Evolutionary conservation across 345 rosid species (phyloP).

Genomic region (Eucalyptus erythrocorys): DNA sequence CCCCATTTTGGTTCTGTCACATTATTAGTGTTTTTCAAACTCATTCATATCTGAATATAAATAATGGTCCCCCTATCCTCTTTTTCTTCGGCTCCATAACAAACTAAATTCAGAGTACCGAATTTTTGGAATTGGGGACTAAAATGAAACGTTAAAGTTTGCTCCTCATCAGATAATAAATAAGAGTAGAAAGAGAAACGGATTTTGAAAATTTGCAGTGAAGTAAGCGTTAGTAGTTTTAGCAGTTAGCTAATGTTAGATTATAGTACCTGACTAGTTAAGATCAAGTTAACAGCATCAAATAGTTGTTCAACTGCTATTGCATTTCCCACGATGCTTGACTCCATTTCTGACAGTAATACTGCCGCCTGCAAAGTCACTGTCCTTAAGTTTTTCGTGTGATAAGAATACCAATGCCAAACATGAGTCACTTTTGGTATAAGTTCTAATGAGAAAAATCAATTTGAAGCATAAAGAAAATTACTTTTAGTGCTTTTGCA

Average conservation of each 20-base stretch:
- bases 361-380: slow-evolving; percentile 25
- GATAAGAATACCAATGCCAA: background rate
- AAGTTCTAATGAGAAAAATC: background rate
- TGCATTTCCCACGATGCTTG: slow-evolving; percentile 27
- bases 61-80: background rate
- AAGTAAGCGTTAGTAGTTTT: background rate
- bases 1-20: slow-evolving; percentile 47
- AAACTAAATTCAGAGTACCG: background rate
- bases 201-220: background rate
- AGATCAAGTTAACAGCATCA: slow-evolving; percentile 42
- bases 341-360: slow-evolving; percentile 27
- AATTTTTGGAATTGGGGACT: background rate
- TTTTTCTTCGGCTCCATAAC: background rate
- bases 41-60: background rate
- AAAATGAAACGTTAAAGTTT: background rate
- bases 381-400: background rate
- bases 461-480: background rate
- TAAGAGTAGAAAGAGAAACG: background rate
- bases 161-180: background rate
- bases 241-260: background rate
- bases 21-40: background rate
- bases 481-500: slow-evolving; percentile 46
- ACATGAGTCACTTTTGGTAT: background rate
- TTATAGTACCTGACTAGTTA: slow-evolving; percentile 39
- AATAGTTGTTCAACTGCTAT: slow-evolving; percentile 14